Base-by-base conservation (phyloP, 192 early-diverging fungal species). In the Coemansia sp. region DNA sequence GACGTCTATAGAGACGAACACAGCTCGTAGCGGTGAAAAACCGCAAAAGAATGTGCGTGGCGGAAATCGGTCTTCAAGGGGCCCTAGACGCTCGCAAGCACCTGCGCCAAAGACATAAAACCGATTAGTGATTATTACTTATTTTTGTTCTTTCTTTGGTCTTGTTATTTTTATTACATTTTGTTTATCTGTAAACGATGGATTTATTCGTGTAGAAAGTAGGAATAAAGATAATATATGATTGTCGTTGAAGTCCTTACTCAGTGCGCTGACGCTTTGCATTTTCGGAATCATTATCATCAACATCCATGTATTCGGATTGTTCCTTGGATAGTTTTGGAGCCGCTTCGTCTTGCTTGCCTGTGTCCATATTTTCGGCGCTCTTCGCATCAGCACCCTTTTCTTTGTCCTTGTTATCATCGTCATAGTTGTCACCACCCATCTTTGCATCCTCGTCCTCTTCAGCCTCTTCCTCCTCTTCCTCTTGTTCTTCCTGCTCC, bases 201-300 rank as follows among this genome's bases (percentile, higher is more conserved):
- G 4, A n/a, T 7, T 58, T 3, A 1, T 34, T 58, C 2, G 2
- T 36, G 42, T 16, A 45, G 16, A 45, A 45, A 45, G 42, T 11
- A 45, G 2, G 5, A 42, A 45, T 45, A 45, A 45, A 11, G 14
- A 7, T 25, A 12, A 22, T 60, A 33, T 18, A n/a, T n/a, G 4
- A 17, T 5, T 5, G 5, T 42, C 6, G 11, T 20, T 30, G 18
- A 20, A 22, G 3, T 14, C 25, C 7, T 17, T 60, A 67, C 20
- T 67, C 66, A 14, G 38, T 60, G n/a, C 66, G 66, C 42, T 57
- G 58, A 8, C 66, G 66, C 28, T 67, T 67, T 10, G 58, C 28
- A 20, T 32, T 14, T 14, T 67, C 66, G 2, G 50, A 3, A 18
- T 32, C 33, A 4, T 29, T 58, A 3, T 58, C 56, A 28, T 74